These are phyloP conservation scores for Kazachstania bromeliacearum DNA, from an alignment of 805 yeast species.

Conservation along the genomic window DNA sequence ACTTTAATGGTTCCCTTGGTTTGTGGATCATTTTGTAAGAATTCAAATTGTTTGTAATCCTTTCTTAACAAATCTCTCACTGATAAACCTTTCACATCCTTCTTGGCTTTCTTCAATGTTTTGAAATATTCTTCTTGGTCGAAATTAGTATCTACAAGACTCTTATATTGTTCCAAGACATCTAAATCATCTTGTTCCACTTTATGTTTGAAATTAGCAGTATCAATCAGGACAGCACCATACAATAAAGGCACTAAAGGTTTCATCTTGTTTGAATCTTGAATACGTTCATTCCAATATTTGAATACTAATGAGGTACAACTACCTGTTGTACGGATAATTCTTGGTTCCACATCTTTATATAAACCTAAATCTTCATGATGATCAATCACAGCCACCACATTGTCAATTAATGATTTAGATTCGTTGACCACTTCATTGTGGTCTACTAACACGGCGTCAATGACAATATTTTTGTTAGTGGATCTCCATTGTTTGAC, in stretches of 20 bases:
- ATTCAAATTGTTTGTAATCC: slow-evolving; percentile 69
- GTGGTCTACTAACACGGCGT: slow-evolving; percentile 72
- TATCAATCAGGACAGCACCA: slow-evolving; percentile 71
- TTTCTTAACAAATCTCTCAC: slow-evolving; percentile 58
- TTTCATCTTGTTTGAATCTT: slow-evolving; percentile 13
- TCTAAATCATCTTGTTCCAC: slow-evolving; percentile 51
- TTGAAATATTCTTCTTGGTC: slow-evolving; percentile 24
- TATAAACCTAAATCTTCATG: slow-evolving; percentile 62
- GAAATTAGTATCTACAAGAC: slow-evolving; percentile 4
- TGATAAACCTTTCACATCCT: slow-evolving; percentile 51
- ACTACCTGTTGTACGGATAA: slow-evolving; percentile 59
- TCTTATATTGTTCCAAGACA: slow-evolving; percentile 35
- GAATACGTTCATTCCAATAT: slow-evolving; percentile 36
- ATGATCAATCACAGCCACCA: slow-evolving; percentile 71
- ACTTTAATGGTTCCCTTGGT: slow-evolving; percentile 27
- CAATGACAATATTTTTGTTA: slow-evolving; percentile 19
- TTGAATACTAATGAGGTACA: slow-evolving; percentile 68
- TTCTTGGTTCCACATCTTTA: slow-evolving; percentile 48
- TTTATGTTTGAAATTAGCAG: slow-evolving; percentile 54
- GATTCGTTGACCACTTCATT: slow-evolving; percentile 52
- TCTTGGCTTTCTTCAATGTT: slow-evolving; percentile 41
- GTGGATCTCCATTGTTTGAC: slow-evolving; percentile 28
- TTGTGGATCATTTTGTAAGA: not conserved
- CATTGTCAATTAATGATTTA: slow-evolving; percentile 26
- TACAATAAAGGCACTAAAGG: slow-evolving; percentile 41